A percentile compares a stretch with the other conserved stretches of the same genome.
Evolutionary conservation across 768 basidiomycete genomes (phyloP).

Genomic region (Amanita rubescens): DNA sequence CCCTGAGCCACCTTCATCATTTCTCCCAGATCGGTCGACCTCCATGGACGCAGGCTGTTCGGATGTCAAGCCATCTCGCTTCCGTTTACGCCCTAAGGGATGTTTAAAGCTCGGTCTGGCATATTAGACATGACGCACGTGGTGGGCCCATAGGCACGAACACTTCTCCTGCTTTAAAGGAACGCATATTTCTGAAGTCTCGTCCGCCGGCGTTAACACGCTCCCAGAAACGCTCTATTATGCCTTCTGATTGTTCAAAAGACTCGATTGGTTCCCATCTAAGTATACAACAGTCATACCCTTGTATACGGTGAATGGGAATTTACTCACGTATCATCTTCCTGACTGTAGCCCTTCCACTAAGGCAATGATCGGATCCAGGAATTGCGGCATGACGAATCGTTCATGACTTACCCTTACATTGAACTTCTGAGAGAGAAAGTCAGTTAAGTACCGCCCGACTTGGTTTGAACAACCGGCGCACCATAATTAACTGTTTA

Average conservation of each 20-base stretch:
- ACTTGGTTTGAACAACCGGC: conserved; percentile 11
- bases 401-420: conserved; percentile 41
- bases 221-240: conserved; percentile 46
- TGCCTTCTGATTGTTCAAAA: conserved; percentile 49
- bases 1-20: background rate
- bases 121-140: conserved; percentile 27
- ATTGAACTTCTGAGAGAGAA: conserved; percentile 39
- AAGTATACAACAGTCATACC: background rate
- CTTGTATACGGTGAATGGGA: conserved; percentile 6
- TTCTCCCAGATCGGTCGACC: background rate
- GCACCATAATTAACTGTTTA: conserved; percentile 45
- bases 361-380: conserved; percentile 17
- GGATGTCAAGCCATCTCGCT: background rate
- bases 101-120: background rate
- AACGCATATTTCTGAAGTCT: conserved; percentile 38
- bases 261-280: conserved; percentile 68
- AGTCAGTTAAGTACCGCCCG: background rate
- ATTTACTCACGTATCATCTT: conserved; percentile 50
- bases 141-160: conserved; percentile 53
- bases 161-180: conserved; percentile 48
- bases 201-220: conserved; percentile 39
- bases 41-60: background rate
- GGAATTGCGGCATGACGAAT: background rate
- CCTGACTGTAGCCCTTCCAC: conserved; percentile 54
- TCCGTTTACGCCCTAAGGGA: conserved; percentile 14